Conservation (phyloP, 768 basidiomycete species). For the Hortiboletus campestris region DNA sequence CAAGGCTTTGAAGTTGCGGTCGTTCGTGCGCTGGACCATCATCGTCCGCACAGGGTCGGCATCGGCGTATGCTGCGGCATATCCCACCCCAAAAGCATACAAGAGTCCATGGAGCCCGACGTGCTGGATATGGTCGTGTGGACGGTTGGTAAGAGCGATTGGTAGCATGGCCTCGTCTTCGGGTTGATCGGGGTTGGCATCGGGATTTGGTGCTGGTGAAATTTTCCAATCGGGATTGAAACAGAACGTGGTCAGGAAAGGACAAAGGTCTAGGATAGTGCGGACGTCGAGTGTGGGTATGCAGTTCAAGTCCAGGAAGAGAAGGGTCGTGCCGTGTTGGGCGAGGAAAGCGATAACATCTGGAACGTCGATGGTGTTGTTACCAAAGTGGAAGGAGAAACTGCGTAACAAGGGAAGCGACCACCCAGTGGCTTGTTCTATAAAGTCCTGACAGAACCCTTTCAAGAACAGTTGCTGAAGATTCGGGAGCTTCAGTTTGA, state of each 20-base stretch:
- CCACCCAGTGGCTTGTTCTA: constrained; percentile 72
- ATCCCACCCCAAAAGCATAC: constrained; percentile 68
- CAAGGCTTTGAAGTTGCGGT: constrained; percentile 56
- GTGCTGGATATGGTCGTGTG: constrained; percentile 55
- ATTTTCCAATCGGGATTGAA: constrained; percentile 79
- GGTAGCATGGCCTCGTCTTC: constrained; percentile 33
- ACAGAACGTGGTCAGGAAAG: constrained; percentile 55
- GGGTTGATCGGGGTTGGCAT: constrained; percentile 14
- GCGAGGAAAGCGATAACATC: constrained; percentile 60
- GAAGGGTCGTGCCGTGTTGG: constrained; percentile 54
- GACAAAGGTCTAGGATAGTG: constrained; percentile 61
- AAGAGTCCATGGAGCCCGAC: constrained; percentile 70
- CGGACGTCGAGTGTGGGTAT: constrained; percentile 56
- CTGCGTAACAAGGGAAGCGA: constrained; percentile 56
- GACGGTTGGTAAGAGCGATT: constrained; percentile 44
- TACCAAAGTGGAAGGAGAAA: constrained; percentile 51
- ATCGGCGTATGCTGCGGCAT: constrained; percentile 41
- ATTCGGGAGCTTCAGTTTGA: constrained; percentile 50
- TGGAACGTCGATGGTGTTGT: constrained; percentile 44
- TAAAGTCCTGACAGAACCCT: constrained; percentile 60
- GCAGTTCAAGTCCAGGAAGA: constrained; percentile 65
- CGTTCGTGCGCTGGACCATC: constrained; percentile 57
- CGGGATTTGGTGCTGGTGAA: constrained; percentile 12
- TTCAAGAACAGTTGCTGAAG: constrained; percentile 64
- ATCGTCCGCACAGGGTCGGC: constrained; percentile 43